These are phyloP conservation scores for Lichenothelia convexa DNA, from an alignment of 495 filamentous ascomycete species.

Conservation along the genomic window DNA sequence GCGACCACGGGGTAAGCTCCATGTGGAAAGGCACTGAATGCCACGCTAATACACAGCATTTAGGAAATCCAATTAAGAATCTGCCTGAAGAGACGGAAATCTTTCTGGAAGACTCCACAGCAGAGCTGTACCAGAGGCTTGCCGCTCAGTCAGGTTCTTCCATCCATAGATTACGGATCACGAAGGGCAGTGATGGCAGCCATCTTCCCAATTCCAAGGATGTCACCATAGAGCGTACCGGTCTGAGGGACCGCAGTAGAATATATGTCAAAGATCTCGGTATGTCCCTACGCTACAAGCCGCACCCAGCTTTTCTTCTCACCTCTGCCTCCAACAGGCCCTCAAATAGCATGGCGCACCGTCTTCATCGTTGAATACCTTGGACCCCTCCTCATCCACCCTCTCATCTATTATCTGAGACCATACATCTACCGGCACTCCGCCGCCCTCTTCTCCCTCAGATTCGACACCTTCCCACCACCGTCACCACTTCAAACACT, in stretches of 20 bases:
- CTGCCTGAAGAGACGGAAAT: constrained; percentile 17
- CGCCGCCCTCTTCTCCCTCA: constrained; percentile 36
- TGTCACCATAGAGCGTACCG: constrained; percentile 39
- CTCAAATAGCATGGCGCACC: constrained; percentile 81
- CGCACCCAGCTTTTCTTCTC: not conserved
- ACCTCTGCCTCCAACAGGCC: constrained; percentile 32
- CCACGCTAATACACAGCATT: not conserved
- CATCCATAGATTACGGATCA: constrained; percentile 47
- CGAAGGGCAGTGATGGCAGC: constrained; percentile 49
- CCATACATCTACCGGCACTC: constrained; percentile 48
- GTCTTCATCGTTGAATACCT: constrained; percentile 92
- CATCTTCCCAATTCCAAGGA: constrained; percentile 53
- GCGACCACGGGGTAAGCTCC: constrained; percentile 14
- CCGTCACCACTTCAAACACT: constrained; percentile 52
- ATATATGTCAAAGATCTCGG: constrained; percentile 88
- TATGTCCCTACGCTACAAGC: constrained; percentile 24
- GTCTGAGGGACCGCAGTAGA: constrained; percentile 47
- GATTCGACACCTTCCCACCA: no score
- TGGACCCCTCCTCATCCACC: constrained; percentile 85
- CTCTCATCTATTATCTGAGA: constrained; percentile 48
- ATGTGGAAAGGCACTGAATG: not conserved
- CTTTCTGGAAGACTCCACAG: constrained; percentile 11
- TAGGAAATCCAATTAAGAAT: constrained; percentile 22
- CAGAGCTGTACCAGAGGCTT: constrained; percentile 34
- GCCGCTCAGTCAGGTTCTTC: constrained; percentile 34